phyloP scores from a whole-genome alignment of 352 stramenopile genomes.

The Phytopythium kandeliae region DNA sequence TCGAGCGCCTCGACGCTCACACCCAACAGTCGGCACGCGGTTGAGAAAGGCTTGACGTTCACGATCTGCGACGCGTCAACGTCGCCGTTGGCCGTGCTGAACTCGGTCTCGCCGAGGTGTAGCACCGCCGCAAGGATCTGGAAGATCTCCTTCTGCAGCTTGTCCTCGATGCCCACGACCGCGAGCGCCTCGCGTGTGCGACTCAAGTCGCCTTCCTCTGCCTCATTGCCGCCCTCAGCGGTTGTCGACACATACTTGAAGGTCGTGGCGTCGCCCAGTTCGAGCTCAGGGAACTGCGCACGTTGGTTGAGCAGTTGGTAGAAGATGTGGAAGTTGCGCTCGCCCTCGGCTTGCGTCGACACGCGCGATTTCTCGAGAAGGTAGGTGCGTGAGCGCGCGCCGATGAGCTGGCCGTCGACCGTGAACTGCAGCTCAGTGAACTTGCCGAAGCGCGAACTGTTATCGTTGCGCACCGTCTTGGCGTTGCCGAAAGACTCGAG shows the following conservation, averaged over 20 bases:
- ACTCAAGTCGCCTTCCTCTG: too few relatives aligned
- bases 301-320: too few relatives aligned
- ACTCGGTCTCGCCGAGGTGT: slow-evolving; percentile 95
- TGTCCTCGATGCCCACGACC: slow-evolving; percentile 52
- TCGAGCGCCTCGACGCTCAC: slow-evolving; percentile 47
- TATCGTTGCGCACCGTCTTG: slow-evolving; percentile 96
- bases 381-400: slow-evolving; percentile 83
- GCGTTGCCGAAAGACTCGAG: slow-evolving; percentile 88
- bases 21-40: slow-evolving; percentile 50
- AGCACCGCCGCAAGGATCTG: slow-evolving; percentile 89
- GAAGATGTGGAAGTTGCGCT: slow-evolving; percentile 85
- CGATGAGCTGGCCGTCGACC: slow-evolving; percentile 49
- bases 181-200: slow-evolving; percentile 54
- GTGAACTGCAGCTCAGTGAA: slow-evolving; percentile 96
- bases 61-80: too few relatives aligned
- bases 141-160: slow-evolving; percentile 60
- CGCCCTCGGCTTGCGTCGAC: slow-evolving; percentile 56
- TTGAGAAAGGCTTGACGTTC: too few relatives aligned
- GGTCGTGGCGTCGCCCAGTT: too few relatives aligned
- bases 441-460: slow-evolving; percentile 95
- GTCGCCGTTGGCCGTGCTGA: slow-evolving; percentile 49
- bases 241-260: too few relatives aligned
- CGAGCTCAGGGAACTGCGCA: too few relatives aligned
- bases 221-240: too few relatives aligned
- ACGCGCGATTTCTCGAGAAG: slow-evolving; percentile 92